Evolutionary conservation across 805 yeast genomes (phyloP).

Genomic region (Starmerella tilneyi): DNA sequence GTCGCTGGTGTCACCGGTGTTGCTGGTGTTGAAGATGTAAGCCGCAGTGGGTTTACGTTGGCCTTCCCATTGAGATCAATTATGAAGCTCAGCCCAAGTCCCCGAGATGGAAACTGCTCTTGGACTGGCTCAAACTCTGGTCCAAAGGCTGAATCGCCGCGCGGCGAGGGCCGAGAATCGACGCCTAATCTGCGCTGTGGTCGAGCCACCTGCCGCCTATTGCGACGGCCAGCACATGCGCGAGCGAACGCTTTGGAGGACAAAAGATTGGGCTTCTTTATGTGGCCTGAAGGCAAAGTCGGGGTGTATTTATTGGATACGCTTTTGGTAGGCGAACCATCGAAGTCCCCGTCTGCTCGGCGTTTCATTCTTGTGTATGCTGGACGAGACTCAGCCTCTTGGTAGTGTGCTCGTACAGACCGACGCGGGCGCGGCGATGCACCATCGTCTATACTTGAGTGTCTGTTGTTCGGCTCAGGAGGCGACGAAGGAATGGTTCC

Average conservation of each 20-base stretch:
- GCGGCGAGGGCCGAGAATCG: neutral
- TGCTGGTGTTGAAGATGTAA: neutral
- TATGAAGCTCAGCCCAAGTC: slow-evolving; percentile 13
- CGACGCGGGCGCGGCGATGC: slow-evolving; percentile 9
- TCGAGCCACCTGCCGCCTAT: neutral
- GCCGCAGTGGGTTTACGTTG: slow-evolving; percentile 4
- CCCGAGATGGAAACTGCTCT: slow-evolving; percentile 8
- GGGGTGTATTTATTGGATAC: no score
- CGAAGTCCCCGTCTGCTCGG: neutral
- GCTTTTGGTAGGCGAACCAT: neutral
- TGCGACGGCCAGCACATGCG: slow-evolving; percentile 3
- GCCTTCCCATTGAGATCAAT: slow-evolving; percentile 12
- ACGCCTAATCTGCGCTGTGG: slow-evolving; percentile 3
- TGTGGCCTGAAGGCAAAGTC: no score
- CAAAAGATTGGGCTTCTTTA: no score
- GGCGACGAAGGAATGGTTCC: slow-evolving; percentile 15
- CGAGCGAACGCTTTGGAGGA: slow-evolving; percentile 17
- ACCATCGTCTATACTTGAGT: neutral
- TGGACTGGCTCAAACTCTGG: slow-evolving; percentile 2
- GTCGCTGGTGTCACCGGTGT: neutral
- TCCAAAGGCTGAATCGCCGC: no score
- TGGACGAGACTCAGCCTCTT: no score
- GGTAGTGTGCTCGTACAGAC: no score
- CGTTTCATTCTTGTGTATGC: no score
- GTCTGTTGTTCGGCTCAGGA: slow-evolving; percentile 8